These are phyloP conservation scores for Ophiosphaerella korrae DNA, from an alignment of 2,329 filamentous ascomycete species.

Conservation along the genomic window DNA sequence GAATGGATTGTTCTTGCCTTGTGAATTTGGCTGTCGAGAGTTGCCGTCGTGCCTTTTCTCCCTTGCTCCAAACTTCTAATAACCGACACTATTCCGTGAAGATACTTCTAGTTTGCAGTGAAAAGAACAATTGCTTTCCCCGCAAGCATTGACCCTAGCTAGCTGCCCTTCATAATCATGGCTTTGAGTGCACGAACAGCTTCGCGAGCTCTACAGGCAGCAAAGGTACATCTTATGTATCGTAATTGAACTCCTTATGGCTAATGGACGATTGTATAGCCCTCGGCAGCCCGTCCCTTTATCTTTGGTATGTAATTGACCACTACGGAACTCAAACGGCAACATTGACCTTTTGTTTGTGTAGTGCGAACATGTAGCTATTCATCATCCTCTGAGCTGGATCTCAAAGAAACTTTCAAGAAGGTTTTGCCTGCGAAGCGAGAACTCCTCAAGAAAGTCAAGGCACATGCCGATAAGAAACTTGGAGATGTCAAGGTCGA, in stretches of 20 bases:
- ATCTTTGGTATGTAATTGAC: conserved; percentile 44
- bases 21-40: conserved; percentile 34
- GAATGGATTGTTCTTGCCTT: conserved; percentile 24
- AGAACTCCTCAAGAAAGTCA: conserved; percentile 92
- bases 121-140: conserved; percentile 23
- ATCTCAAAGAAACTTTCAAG: conserved; percentile 85
- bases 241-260: background rate
- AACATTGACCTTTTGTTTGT: conserved; percentile 17
- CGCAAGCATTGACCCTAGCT: conserved; percentile 28
- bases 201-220: conserved; percentile 65
- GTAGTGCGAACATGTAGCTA: conserved; percentile 62
- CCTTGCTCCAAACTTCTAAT: conserved; percentile 10
- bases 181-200: conserved; percentile 67
- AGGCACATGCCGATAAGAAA: conserved; percentile 78
- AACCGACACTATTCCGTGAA: conserved; percentile 3
- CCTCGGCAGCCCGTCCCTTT: conserved; percentile 38
- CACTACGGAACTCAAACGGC: background rate
- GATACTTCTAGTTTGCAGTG: conserved; percentile 14
- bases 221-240: conserved; percentile 60
- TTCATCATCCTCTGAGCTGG: conserved; percentile 77
- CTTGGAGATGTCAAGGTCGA: conserved; percentile 93
- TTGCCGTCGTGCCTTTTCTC: conserved; percentile 33
- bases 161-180: conserved; percentile 57
- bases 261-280: conserved; percentile 30
- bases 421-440: conserved; percentile 88